A percentile compares a stretch with the other conserved stretches of the same genome.
These are phyloP conservation scores for Colletotrichum tabaci DNA, from an alignment of 2,329 filamentous ascomycete species.

Conservation along the genomic window DNA sequence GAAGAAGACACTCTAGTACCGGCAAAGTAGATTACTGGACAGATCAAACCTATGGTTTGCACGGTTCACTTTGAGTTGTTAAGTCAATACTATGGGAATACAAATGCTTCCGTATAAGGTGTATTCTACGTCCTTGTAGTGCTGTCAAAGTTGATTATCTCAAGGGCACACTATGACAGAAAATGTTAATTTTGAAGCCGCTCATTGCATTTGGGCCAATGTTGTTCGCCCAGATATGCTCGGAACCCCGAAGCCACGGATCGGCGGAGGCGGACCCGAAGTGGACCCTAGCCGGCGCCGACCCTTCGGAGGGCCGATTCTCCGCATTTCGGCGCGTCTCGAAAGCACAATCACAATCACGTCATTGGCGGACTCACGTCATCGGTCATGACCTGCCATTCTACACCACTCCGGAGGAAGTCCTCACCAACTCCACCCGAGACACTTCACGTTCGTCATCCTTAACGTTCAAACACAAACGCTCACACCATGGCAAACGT, in stretches of 20 bases:
- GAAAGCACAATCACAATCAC: conserved; percentile 22
- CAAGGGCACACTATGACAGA: neutral
- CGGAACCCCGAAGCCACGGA: neutral
- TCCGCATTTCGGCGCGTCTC: neutral
- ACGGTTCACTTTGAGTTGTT: no score
- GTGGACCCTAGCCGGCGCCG: neutral
- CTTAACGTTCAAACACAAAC: no score
- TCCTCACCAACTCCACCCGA: no score
- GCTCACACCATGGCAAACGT: conserved; percentile 58
- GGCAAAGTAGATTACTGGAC: neutral
- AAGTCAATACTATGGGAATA: no score
- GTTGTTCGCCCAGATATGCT: neutral
- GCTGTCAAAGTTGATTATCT: neutral
- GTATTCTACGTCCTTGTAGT: neutral
- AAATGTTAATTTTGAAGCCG: neutral
- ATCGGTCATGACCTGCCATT: neutral
- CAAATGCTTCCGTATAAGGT: no score
- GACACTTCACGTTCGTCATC: no score
- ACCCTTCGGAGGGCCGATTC: neutral
- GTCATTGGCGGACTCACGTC: conserved; percentile 32
- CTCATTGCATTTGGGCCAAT: neutral
- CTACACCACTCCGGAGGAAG: no score
- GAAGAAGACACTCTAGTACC: conserved; percentile 7
- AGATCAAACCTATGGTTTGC: no score
- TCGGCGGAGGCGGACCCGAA: neutral